Conservation (phyloP, 2,329 filamentous ascomycete species). For the Lecanicillium sp. region DNA sequence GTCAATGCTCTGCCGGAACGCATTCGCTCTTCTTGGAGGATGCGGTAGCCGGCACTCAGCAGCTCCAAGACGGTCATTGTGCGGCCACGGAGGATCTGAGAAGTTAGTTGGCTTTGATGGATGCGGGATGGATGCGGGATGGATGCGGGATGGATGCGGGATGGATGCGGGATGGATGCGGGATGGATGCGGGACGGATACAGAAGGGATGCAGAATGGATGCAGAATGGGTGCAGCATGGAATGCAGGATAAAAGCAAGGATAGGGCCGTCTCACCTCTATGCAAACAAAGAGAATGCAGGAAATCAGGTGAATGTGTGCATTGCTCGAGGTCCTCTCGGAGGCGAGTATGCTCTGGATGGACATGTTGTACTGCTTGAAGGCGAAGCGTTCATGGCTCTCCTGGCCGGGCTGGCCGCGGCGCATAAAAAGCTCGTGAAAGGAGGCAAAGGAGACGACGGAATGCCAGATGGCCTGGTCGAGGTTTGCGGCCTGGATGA, state of each 20-base stretch:
- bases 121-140: too few relatives aligned
- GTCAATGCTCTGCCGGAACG: background rate
- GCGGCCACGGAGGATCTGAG: background rate
- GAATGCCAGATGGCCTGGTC: slow-evolving; percentile 11
- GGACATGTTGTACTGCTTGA: slow-evolving; percentile 13
- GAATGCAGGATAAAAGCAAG: too few relatives aligned
- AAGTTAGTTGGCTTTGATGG: too few relatives aligned
- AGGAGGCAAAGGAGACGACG: slow-evolving; percentile 6
- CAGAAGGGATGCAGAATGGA: too few relatives aligned
- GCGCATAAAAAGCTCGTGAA: slow-evolving; percentile 5
- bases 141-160: too few relatives aligned
- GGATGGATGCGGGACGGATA: too few relatives aligned
- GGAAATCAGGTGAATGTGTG: slow-evolving; percentile 10
- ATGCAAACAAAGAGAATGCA: slow-evolving; percentile 14
- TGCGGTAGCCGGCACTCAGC: slow-evolving; percentile 1
- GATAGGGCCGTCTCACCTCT: slow-evolving; percentile 4
- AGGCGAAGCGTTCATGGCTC: slow-evolving; percentile 6
- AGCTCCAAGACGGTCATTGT: slow-evolving; percentile 6
- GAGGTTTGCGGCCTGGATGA: slow-evolving; percentile 5
- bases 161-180: too few relatives aligned
- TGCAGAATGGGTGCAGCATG: too few relatives aligned
- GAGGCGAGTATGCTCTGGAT: slow-evolving; percentile 7
- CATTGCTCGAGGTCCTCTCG: slow-evolving; percentile 1
- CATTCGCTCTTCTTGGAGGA: slow-evolving; percentile 1
- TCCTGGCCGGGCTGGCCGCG: background rate